Base-by-base conservation (phyloP, 2,329 filamentous ascomycete species). In the Fusarium transvaalense region DNA sequence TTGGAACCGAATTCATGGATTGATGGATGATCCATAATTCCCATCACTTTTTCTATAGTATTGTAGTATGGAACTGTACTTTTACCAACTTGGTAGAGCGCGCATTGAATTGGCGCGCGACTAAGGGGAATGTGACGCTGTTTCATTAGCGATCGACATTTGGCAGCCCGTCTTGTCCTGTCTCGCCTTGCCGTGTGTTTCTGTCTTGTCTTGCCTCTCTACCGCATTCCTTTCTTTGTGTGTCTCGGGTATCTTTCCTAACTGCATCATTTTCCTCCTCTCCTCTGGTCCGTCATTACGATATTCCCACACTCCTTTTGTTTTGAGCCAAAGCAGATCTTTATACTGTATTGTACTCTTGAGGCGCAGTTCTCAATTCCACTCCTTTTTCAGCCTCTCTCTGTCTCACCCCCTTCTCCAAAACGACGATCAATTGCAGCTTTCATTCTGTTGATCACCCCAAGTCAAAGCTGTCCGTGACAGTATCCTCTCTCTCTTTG, bases 81-180 rank as follows among this genome's bases (percentile, higher is more conserved):
- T n/a, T n/a, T n/a, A n/a, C n/a, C n/a, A n/a, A n/a, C n/a, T n/a
- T n/a, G n/a, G n/a, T n/a, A n/a, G n/a, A n/a, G n/a, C n/a, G n/a
- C n/a, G n/a, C n/a, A n/a, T 25, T 25, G 23, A 41, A 48, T 56
- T 52, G 61, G 58, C 61, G 51, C 42, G 37, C 52, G 47, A 27
- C 31, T 38, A 48, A 38, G 56, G 56, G 61, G 56, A 51, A n/a
- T 68, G 60, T 41, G 31, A 47, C 48, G 46, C 55, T 52, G 42
- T 61, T 56, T 69, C 61, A 69, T 55, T 69, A 59, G 31, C 45
- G 66, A 69, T 69, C 66, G 56, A 63, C 66, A 63, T 51, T 51
- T 51, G 47, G 14, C 47, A 25, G 15, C n/a, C n/a, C n/a, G n/a
- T 37, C 19, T 32, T 43, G 58, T 39, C 46, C 34, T 43, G 47